Conservation (phyloP, 2,329 filamentous ascomycete genomes). For the Venturia carpophila region DNA sequence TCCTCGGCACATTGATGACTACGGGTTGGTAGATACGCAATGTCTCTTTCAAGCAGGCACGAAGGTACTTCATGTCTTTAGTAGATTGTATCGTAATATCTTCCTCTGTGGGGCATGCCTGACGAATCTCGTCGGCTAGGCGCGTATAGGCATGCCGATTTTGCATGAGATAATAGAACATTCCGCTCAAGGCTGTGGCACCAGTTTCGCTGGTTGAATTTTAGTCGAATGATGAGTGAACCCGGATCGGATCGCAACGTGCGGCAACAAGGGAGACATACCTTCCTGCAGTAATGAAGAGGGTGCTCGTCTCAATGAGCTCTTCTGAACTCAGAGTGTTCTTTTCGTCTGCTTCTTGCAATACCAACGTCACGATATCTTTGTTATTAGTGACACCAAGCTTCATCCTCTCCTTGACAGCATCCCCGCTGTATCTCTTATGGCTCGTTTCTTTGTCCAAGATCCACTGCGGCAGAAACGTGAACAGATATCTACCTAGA, state of each 20-base stretch:
- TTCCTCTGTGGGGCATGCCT: neutral
- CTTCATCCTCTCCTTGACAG: neutral
- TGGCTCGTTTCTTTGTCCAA: neutral
- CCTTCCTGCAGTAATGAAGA: conserved; percentile 21
- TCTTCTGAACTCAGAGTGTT: conserved; percentile 14
- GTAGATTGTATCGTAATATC: conserved; percentile 1
- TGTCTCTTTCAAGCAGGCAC: conserved; percentile 1
- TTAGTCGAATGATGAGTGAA: neutral
- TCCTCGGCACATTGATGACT: conserved; percentile 30
- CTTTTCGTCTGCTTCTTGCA: neutral
- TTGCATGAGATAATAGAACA: conserved; percentile 8
- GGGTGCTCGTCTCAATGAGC: conserved; percentile 20
- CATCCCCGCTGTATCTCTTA: neutral
- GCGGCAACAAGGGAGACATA: neutral
- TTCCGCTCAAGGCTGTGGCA: conserved; percentile 9
- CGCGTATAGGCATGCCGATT: neutral
- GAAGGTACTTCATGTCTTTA: conserved; percentile 2
- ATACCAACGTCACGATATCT: neutral
- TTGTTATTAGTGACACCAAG: neutral
- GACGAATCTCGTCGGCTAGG: conserved; percentile 8
- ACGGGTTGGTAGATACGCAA: conserved; percentile 11
- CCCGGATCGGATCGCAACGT: neutral
- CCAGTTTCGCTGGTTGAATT: conserved; percentile 12
- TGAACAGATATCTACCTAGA: neutral
- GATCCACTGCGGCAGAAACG: neutral